phyloP scores from a whole-genome alignment of 306 rosid genomes.

The Quillaja saponaria region DNA sequence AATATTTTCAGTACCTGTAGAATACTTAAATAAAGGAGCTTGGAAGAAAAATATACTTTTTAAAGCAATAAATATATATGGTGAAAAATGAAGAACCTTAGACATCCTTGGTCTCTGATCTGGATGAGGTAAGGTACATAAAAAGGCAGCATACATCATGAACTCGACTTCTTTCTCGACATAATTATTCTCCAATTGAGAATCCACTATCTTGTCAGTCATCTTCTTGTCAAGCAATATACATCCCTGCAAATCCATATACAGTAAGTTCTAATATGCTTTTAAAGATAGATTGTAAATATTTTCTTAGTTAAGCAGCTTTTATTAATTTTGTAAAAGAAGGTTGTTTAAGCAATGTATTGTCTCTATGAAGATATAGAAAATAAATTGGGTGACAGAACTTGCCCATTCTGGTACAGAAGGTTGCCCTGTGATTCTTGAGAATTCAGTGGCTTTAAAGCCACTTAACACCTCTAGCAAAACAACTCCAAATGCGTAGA shows the following conservation, averaged over 20 bases:
- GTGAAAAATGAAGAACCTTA: conserved; percentile 12
- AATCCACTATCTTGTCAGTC: conserved; percentile 13
- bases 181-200: conserved; percentile 21
- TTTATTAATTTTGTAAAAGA: no score
- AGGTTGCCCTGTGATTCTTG: conserved; percentile 19
- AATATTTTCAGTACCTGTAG: conserved; percentile 33
- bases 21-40: background rate
- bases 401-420: conserved; percentile 32
- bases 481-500: conserved; percentile 32
- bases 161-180: conserved; percentile 7
- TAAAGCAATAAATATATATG: background rate
- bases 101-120: conserved; percentile 31
- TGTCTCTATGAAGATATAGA: no score
- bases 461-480: conserved; percentile 31
- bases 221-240: conserved; percentile 18
- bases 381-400: no score
- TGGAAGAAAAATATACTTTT: background rate
- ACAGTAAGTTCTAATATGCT: background rate
- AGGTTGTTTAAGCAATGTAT: no score
- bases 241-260: conserved; percentile 16
- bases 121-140: conserved; percentile 26
- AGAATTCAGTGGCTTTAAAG: conserved; percentile 7
- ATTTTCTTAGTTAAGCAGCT: no score
- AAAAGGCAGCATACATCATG: conserved; percentile 29
- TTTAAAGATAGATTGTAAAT: background rate